Conservation (phyloP, 2,329 filamentous ascomycete species). For the Dactylonectria estremocensis region DNA sequence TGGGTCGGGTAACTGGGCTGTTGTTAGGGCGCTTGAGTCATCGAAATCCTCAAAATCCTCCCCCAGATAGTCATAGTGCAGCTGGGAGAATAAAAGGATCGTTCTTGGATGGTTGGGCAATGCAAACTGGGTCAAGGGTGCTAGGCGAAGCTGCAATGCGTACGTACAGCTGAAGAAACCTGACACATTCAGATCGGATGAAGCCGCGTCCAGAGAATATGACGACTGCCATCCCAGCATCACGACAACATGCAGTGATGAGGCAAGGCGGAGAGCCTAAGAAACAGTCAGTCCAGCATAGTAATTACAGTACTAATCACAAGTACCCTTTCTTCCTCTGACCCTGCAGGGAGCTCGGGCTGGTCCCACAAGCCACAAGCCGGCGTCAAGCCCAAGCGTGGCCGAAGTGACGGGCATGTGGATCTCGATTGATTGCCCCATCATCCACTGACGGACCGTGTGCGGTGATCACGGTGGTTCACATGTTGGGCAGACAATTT, state of each 20-base stretch:
- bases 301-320: background rate
- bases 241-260: background rate
- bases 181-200: background rate
- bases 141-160: background rate
- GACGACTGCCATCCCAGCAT: background rate
- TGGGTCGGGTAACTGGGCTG: conserved; percentile 26
- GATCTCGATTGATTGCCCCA: conserved; percentile 47
- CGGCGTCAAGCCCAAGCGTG: conserved; percentile 41
- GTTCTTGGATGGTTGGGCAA: background rate
- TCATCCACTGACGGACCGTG: conserved; percentile 38
- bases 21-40: conserved; percentile 12
- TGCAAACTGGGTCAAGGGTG: background rate
- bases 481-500: conserved; percentile 26
- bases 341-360: conserved; percentile 37
- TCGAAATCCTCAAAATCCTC: background rate
- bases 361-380: conserved; percentile 45
- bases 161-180: background rate
- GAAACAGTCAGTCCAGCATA: background rate
- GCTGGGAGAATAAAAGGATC: background rate
- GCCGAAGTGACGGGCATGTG: conserved; percentile 44
- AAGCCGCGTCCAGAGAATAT: background rate
- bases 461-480: conserved; percentile 45
- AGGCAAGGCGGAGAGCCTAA: background rate
- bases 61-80: background rate
- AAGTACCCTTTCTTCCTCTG: too few relatives aligned